Base-by-base conservation (phyloP, 1,284 basidiomycete genomes). In the Malassezia obtusa region DNA sequence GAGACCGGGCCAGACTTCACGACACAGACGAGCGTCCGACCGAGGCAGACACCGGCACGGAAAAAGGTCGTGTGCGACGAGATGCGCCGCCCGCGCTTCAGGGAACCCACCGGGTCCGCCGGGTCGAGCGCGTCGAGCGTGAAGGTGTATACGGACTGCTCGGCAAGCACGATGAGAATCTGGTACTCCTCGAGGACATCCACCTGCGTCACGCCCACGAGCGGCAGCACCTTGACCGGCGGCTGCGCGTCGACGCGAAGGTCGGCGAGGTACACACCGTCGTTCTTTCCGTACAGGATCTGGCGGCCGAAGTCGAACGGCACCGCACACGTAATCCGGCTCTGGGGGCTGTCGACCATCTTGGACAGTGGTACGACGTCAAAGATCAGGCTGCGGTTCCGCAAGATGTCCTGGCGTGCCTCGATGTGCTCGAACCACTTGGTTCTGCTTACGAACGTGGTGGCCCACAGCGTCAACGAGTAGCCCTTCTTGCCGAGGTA, bases 61-160 rank as follows among this genome's bases (percentile, higher is more conserved):
- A 99, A 98, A 78, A 98, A 98, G 4, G 87, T 86, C 1, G 91
- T 96, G 75, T 96, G 91, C 1, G 88, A 87, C 0, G 91, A 89
- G 68, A 98, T 91, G 52, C 90, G 83, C 74, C 95, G 91, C 8
- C 89, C 90, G 6, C 90, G 84, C 75, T 91, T 94, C 52, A 95
- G 77, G 2, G 89, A 90, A 12, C 86, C 84, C 74, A 85, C 81
- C 0, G 94, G 89, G 67, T 98, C 94, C 60, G 83, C 82, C 0
- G 86, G 84, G 67, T 95, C 89, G 25, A 99, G 79, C 7, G 89
- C 85, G 40, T 98, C 94, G 25, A 99, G 78, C 0, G 91, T 91
- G 78, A 96, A 96, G 0, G 92, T 95, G 55, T 94, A 85, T 3
- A 99, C 91, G 73, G 88, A 87, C 44, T 89, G 84, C 77, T 95